phyloP scores from a whole-genome alignment of 2,329 filamentous ascomycete genomes.

The Stemphylium vesicarium region DNA sequence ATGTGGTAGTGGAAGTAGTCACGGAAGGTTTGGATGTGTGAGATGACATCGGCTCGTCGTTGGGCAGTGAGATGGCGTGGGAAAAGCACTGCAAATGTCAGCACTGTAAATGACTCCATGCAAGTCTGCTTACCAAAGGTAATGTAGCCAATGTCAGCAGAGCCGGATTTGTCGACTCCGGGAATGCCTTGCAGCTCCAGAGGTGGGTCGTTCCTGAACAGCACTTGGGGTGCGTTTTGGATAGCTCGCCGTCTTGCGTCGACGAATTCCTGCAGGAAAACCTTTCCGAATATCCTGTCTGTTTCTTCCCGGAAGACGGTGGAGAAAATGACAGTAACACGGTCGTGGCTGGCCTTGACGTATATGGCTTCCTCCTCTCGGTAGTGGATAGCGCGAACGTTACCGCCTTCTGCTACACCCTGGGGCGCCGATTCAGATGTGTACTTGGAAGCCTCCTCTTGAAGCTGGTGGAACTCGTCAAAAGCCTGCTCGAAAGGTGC shows the following conservation, averaged over 20 bases:
- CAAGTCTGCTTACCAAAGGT: constrained; percentile 77
- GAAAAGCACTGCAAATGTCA: constrained; percentile 75
- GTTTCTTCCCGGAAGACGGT: constrained; percentile 98
- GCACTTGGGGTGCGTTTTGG: constrained; percentile 96
- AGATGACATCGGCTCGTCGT: constrained; percentile 92
- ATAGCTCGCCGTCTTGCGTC: constrained; percentile 93
- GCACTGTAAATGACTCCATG: constrained; percentile 22
- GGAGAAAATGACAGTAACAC: constrained; percentile 98
- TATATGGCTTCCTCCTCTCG: constrained; percentile 99
- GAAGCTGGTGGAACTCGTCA: constrained; percentile 84
- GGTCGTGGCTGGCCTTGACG: constrained; percentile 95
- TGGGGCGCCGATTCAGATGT: constrained; percentile 93
- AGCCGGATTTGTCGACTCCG: constrained; percentile 74
- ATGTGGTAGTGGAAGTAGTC: constrained; percentile 99
- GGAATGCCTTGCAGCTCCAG: constrained; percentile 87
- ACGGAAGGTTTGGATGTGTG: constrained; percentile 99
- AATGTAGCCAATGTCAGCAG: constrained; percentile 92
- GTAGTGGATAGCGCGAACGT: constrained; percentile 97
- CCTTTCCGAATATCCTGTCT: constrained; percentile 95
- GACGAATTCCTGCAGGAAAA: constrained; percentile 94
- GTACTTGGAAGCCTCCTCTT: constrained; percentile 89
- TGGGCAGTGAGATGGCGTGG: constrained; percentile 91
- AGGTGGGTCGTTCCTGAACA: constrained; percentile 93
- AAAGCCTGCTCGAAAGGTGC: constrained; percentile 98
- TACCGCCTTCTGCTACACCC: constrained; percentile 84